Evolutionary conservation across 306 rosid genomes (phyloP).

Genomic region (Geum urbanum): DNA sequence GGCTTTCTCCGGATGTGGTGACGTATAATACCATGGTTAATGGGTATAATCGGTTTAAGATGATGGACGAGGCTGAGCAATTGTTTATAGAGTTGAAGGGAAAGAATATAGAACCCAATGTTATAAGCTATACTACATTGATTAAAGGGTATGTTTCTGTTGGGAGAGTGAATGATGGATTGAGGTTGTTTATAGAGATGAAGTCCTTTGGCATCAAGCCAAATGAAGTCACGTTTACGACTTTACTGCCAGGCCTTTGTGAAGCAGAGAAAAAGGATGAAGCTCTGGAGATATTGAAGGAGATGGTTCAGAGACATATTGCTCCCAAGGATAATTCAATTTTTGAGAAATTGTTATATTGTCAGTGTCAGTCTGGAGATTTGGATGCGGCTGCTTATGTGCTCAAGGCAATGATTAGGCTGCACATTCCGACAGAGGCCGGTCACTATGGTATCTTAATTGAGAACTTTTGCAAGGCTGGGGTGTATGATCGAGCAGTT

Average conservation of each 20-base stretch:
- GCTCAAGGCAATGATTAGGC: constrained; percentile 62
- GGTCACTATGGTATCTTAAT: constrained; percentile 82
- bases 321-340: constrained; percentile 74
- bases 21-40: constrained; percentile 79
- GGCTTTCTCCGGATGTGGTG: constrained; percentile 57
- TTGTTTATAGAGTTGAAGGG: constrained; percentile 82
- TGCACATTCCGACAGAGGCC: constrained; percentile 84
- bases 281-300: constrained; percentile 51
- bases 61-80: constrained; percentile 70
- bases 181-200: constrained; percentile 65
- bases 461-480: constrained; percentile 75
- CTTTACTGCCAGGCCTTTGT: constrained; percentile 76
- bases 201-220: constrained; percentile 65
- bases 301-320: constrained; percentile 67
- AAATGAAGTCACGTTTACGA: constrained; percentile 63
- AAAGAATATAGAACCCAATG: constrained; percentile 55
- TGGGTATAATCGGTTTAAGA: constrained; percentile 71
- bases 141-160: constrained; percentile 65
- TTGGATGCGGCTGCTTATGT: constrained; percentile 79
- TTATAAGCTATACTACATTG: constrained; percentile 80
- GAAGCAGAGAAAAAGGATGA: constrained; percentile 54
- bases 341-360: constrained; percentile 46
- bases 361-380: constrained; percentile 68
- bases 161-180: constrained; percentile 54
- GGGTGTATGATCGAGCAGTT: constrained; percentile 57